Percentiles rank a stretch among this genome's conserved stretches.
Evolutionary conservation across 306 rosid genomes (phyloP).

Genomic region (Vicia sativa): DNA sequence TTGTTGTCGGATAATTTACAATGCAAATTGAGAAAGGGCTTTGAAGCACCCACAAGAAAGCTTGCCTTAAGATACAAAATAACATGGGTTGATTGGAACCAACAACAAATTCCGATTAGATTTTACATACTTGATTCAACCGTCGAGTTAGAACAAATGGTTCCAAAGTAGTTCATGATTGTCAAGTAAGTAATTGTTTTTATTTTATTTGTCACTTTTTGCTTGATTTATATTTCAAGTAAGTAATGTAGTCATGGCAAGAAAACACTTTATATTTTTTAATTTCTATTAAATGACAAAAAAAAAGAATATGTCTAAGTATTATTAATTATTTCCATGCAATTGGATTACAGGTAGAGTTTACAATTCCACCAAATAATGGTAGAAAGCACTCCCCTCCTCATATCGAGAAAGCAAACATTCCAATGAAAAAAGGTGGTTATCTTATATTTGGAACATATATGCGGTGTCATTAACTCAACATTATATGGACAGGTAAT

Average conservation of each 20-base stretch:
- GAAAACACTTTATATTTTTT: background rate
- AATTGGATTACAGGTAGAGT: conserved; percentile 1
- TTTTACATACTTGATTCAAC: conserved; percentile 23
- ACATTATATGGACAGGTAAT: conserved; percentile 20
- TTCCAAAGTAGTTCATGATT: conserved; percentile 5
- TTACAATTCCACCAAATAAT: background rate
- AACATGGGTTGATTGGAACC: conserved; percentile 11
- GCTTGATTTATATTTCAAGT: background rate
- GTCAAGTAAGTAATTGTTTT: conserved; percentile 1
- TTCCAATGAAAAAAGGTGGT: conserved; percentile 14
- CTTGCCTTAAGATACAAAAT: background rate
- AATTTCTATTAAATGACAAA: background rate
- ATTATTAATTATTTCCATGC: background rate
- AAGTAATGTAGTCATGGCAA: too few species aligned
- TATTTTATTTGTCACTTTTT: background rate
- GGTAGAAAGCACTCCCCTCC: background rate
- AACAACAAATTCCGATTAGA: conserved; percentile 2
- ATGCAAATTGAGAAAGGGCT: conserved; percentile 13
- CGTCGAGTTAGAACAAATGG: background rate
- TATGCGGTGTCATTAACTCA: background rate
- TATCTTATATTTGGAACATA: background rate
- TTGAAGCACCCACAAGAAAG: background rate
- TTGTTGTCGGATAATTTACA: conserved; percentile 1
- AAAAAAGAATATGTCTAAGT: background rate
- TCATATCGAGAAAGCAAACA: background rate